Conservation (phyloP, 805 yeast species). For the Myxozyma monticola region DNA sequence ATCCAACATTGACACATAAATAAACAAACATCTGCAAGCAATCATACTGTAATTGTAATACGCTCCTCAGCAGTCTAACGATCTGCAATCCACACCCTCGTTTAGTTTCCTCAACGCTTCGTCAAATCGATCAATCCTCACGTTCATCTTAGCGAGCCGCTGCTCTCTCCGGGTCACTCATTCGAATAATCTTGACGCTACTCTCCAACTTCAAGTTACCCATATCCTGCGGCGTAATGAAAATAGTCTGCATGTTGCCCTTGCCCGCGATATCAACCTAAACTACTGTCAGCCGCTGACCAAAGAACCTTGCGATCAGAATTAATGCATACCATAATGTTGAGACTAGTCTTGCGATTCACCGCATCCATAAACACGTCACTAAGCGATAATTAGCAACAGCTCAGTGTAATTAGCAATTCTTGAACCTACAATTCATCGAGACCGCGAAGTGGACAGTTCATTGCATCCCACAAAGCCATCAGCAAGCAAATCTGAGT, state of each 20-base stretch:
- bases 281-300: not conserved
- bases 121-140: no score
- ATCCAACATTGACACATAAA: no score
- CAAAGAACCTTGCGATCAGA: not conserved
- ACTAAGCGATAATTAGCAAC: constrained; percentile 21
- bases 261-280: constrained; percentile 61
- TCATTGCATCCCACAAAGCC: constrained; percentile 93
- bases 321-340: constrained; percentile 48
- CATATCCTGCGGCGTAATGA: constrained; percentile 92
- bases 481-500: constrained; percentile 84
- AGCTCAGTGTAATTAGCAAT: not conserved
- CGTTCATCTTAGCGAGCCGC: no score
- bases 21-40: no score
- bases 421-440: constrained; percentile 61
- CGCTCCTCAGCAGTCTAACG: no score
- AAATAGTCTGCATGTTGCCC: constrained; percentile 77
- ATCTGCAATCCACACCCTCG: no score
- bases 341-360: constrained; percentile 76
- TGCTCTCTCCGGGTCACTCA: constrained; percentile 41
- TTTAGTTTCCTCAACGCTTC: no score
- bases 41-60: no score
- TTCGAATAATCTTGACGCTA: constrained; percentile 42
- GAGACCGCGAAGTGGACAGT: constrained; percentile 79
- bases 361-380: constrained; percentile 98
- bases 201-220: constrained; percentile 63